These are phyloP conservation scores for Candida koratica DNA, from an alignment of 805 yeast species.

Conservation along the genomic window DNA sequence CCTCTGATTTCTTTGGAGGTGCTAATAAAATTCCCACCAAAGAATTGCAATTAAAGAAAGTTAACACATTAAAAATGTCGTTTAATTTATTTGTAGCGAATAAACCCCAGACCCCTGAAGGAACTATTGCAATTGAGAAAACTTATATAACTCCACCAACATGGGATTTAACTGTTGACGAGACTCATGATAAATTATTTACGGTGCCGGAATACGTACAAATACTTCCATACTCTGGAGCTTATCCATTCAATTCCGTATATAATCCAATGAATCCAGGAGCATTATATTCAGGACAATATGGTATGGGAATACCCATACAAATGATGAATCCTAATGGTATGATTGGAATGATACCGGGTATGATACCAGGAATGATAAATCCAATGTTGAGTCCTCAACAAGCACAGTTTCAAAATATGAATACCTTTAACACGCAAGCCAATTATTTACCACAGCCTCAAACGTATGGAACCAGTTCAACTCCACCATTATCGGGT, in stretches of 20 bases:
- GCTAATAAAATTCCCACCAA: conserved; percentile 35
- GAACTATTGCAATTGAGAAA: conserved; percentile 44
- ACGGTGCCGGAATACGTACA: conserved; percentile 17
- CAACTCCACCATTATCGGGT: conserved; percentile 5
- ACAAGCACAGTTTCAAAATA: conserved; percentile 13
- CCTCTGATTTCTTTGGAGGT: conserved; percentile 43
- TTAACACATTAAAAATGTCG: conserved; percentile 34
- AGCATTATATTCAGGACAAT: conserved; percentile 5
- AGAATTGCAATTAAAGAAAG: conserved; percentile 31
- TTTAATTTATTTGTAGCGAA: conserved; percentile 55
- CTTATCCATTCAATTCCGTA: background rate
- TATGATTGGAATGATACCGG: conserved; percentile 5
- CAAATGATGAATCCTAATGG: conserved; percentile 4
- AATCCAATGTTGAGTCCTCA: conserved; percentile 13
- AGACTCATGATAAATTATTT: conserved; percentile 51
- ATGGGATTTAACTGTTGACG: conserved; percentile 61
- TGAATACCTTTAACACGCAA: conserved; percentile 16
- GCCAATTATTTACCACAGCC: conserved; percentile 26
- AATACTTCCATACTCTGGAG: conserved; percentile 5
- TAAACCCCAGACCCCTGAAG: conserved; percentile 26
- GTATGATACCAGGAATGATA: conserved; percentile 5
- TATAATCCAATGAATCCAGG: conserved; percentile 3
- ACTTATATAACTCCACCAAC: conserved; percentile 76
- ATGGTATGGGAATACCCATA: conserved; percentile 5
- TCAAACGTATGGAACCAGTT: background rate